Conservation (phyloP, 2,329 filamentous ascomycete genomes). For the Aspergillus flavus region DNA sequence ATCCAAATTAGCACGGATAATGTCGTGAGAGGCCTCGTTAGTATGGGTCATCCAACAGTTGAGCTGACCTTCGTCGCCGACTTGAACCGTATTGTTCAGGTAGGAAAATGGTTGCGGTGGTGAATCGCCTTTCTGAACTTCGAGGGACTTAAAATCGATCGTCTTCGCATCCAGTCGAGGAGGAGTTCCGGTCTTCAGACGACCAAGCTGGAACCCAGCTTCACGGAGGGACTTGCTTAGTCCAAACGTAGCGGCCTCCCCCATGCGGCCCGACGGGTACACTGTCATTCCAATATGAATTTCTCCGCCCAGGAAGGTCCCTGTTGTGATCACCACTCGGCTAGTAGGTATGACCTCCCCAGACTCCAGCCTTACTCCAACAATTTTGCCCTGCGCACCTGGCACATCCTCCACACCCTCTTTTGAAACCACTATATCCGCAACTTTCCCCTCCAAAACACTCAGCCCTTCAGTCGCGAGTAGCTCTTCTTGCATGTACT, state of each 20-base stretch:
- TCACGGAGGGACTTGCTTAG: conserved; percentile 86
- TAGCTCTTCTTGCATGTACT: conserved; percentile 87
- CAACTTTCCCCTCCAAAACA: conserved; percentile 83
- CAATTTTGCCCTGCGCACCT: conserved; percentile 69
- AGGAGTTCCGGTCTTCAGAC: conserved; percentile 94
- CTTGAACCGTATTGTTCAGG: conserved; percentile 75
- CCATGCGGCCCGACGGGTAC: conserved; percentile 87
- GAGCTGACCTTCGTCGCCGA: conserved; percentile 71
- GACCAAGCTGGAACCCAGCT: conserved; percentile 85
- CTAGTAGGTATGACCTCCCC: conserved; percentile 79
- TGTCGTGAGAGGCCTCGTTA: conserved; percentile 76
- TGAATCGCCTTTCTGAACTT: conserved; percentile 77
- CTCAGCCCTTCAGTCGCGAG: conserved; percentile 74
- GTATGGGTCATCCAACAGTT: conserved; percentile 87
- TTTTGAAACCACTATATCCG: conserved; percentile 79
- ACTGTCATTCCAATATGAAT: conserved; percentile 90
- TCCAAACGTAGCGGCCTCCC: conserved; percentile 89
- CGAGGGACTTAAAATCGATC: conserved; percentile 75
- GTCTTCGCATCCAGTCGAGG: conserved; percentile 79
- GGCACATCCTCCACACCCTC: conserved; percentile 50
- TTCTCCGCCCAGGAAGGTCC: conserved; percentile 92
- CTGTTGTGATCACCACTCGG: conserved; percentile 91
- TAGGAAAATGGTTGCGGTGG: conserved; percentile 91
- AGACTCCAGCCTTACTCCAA: conserved; percentile 82
- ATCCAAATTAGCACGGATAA: conserved; percentile 87